These are phyloP conservation scores for Elsinoe ampelina DNA, from an alignment of 2,329 filamentous ascomycete genomes.

Conservation along the genomic window DNA sequence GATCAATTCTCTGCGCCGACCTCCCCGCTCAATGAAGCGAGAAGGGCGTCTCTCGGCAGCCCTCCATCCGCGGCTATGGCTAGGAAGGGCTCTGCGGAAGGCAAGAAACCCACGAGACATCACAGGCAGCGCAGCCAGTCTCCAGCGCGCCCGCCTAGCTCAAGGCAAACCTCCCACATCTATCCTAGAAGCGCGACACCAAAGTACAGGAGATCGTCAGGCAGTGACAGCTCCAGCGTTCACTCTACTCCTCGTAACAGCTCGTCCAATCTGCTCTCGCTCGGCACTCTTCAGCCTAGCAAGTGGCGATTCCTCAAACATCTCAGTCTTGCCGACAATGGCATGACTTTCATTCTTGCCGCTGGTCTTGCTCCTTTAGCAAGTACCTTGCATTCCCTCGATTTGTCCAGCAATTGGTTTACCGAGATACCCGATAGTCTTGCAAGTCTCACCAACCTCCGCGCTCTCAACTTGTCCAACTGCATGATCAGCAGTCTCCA, in stretches of 20 bases:
- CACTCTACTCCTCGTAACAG: slow-evolving; percentile 54
- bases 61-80: slow-evolving; percentile 39
- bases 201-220: slow-evolving; percentile 79
- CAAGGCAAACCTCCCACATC: slow-evolving; percentile 60
- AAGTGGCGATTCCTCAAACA: slow-evolving; percentile 96
- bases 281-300: slow-evolving; percentile 64
- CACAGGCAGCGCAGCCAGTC: slow-evolving; percentile 64
- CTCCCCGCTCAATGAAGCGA: slow-evolving; percentile 46
- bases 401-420: slow-evolving; percentile 87
- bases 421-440: slow-evolving; percentile 89
- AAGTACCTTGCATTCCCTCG: slow-evolving; percentile 81
- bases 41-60: slow-evolving; percentile 40
- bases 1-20: slow-evolving; percentile 64
- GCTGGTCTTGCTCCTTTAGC: slow-evolving; percentile 71
- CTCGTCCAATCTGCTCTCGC: slow-evolving; percentile 64
- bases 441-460: slow-evolving; percentile 73
- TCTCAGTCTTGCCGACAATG: slow-evolving; percentile 84
- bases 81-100: slow-evolving; percentile 48
- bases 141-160: slow-evolving; percentile 65
- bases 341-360: slow-evolving; percentile 68
- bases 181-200: slow-evolving; percentile 55
- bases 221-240: slow-evolving; percentile 77
- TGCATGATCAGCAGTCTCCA: slow-evolving; percentile 97
- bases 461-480: slow-evolving; percentile 85
- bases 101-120: slow-evolving; percentile 27